Evolutionary conservation across 2,329 filamentous ascomycete genomes (phyloP), one percentile per base, ranked within the genome.

Genomic region (Simplicillium aogashimaense): DNA sequence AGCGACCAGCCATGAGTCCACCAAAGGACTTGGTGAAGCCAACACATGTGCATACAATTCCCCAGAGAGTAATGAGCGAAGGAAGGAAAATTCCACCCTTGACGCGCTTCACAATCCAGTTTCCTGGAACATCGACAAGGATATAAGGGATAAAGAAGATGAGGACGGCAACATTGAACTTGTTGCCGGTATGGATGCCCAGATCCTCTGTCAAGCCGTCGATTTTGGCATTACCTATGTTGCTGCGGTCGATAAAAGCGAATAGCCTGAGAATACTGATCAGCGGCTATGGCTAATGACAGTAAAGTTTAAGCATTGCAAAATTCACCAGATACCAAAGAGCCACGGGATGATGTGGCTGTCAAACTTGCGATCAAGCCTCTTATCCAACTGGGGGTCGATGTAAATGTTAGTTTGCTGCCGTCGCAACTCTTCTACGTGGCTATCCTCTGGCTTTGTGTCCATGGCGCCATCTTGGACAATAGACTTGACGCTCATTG

Each of bases 141-240:
- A 82, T 78, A 52, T 81, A 82, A 4, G 70, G 69, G 48, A 81
- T 67, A 50, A 80, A 82, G 57, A 81, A 81, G 39, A 74, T 53
- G 2, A 73, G 76, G 1, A 82, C 61, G 2, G 79, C 66, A 7
- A 60, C 58, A 45, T 81, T 81, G 60, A 37, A 37, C 14, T 37
- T 20, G 12, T 17, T 25, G 8, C 35, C 35, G 11, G 35, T 29
- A 5, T 35, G 15, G 13, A 45, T 36, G 12, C 16, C 43, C 20
- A 39, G 41, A 13, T 10, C 31, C 10, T 31, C 41, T 13, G 36
- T 29, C 8, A 78, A 56, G 0, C 72, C 71, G 3, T 71, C 73
- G 7, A 78, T 52, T 45, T 64, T 68, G 3, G 73, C 73, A 53
- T 78, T 78, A n/a, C 72, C 68, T n/a, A 48, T 48, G 38, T 48